Evolutionary conservation across 352 stramenopile genomes (phyloP), one percentile per base, ranked within the genome.

Genomic region (Phytophthora pinifolia): DNA sequence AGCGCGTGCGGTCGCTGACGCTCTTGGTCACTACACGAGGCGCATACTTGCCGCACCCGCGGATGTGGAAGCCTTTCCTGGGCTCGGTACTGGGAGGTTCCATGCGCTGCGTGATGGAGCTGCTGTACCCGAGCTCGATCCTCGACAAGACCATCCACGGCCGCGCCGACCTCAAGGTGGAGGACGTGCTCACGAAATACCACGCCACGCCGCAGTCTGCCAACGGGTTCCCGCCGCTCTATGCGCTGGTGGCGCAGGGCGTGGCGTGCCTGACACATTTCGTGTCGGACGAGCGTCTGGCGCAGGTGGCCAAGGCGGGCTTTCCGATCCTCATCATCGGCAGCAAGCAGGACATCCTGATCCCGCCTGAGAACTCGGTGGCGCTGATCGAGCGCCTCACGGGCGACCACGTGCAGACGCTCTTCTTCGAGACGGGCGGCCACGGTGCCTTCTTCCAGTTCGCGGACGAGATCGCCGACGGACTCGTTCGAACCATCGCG

Each of bases 311-410:
- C 35, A 65, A 72, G 18, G 36, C 54, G 8, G 72, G 66, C 1
- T 86, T 79, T 36, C 76, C 76, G 12, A 65, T 86, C 9, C 55
- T 83, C 17, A 70, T 86, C 34, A 52, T 86, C 32, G 73, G 70
- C 22, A 65, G 59, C 30, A 70, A 65, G 30, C 55, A 82, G 13
- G 73, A 86, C 45, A 65, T 75, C 15, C 33, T 84, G 14, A 84
- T 83, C 22, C 69, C 69, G 1, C 63, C 59, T 0, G 52, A 67
- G 10, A 72, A 84, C 35, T 73, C 66, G 3, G 51, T 63, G 32
- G 44, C 52, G 14, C 62, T 81, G 5, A 57, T 53, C 22, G 46
- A 75, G 22, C 48, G 42, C 27, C 31, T 79, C 10, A 53, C 68
- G 17, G 66, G 54, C 4, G 50, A 74, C 1, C 54, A 72, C 10